phyloP scores from a whole-genome alignment of 2,329 filamentous ascomycete genomes.

The Paramyrothecium roridum region DNA sequence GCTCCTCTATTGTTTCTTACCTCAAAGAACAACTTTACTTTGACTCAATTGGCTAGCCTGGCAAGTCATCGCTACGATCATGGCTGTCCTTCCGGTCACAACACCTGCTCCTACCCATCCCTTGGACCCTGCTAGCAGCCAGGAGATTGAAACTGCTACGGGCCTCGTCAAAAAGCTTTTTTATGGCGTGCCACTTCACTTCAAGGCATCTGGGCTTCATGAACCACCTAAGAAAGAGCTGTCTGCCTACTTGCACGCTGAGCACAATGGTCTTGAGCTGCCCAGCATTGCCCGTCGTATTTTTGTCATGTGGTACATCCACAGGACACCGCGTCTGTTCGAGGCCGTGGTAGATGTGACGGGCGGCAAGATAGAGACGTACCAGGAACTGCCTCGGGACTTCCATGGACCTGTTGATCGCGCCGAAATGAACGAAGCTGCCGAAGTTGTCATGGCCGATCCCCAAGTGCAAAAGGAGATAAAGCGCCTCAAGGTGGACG shows the following conservation, averaged over 20 bases:
- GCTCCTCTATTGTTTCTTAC: too few relatives aligned
- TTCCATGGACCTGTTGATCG: constrained; percentile 10
- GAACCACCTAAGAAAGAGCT: constrained; percentile 8
- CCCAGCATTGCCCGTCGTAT: constrained; percentile 5
- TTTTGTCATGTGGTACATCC: constrained; percentile 10
- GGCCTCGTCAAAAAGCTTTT: constrained; percentile 6
- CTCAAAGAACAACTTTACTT: too few relatives aligned
- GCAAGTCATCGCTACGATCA: too few relatives aligned
- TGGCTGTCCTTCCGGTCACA: too few relatives aligned
- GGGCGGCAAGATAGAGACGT: constrained; percentile 4
- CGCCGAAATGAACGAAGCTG: constrained; percentile 5
- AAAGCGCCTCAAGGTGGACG: too few relatives aligned
- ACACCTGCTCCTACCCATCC: too few relatives aligned
- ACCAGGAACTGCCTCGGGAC: constrained; percentile 8
- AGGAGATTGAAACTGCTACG: constrained; percentile 7
- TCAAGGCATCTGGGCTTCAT: constrained; percentile 8
- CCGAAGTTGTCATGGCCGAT: constrained; percentile 5
- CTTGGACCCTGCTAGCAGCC: constrained; percentile 8
- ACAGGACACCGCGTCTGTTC: constrained; percentile 7
- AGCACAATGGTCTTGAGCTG: constrained; percentile 5
- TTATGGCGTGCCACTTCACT: constrained; percentile 7
- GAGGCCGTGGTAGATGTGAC: constrained; percentile 9
- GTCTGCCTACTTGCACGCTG: constrained; percentile 5
- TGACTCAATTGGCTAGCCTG: too few relatives aligned
- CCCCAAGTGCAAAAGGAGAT: too few relatives aligned